Conservation (phyloP, 2,329 filamentous ascomycete genomes). For the Alternaria postmessia region DNA sequence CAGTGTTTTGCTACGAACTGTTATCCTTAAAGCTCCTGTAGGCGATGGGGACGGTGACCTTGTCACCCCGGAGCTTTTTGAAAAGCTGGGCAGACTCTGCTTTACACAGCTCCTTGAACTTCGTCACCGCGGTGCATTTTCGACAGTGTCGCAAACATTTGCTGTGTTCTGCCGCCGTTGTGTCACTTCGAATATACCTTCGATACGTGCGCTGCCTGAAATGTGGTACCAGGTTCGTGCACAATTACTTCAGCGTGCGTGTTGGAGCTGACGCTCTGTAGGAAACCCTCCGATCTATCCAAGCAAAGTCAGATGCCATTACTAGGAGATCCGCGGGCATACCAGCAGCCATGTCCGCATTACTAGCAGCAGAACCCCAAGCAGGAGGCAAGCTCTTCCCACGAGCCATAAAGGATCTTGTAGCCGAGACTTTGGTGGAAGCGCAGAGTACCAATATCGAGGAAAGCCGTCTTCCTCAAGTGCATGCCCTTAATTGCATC, state of each 20-base stretch:
- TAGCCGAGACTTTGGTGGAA: conserved; percentile 64
- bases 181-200: conserved; percentile 59
- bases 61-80: conserved; percentile 61
- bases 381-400: conserved; percentile 65
- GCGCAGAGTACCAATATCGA: conserved; percentile 63
- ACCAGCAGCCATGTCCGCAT: conserved; percentile 82
- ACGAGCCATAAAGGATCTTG: conserved; percentile 69
- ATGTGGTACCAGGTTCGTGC: conserved; percentile 69
- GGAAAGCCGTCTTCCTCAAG: conserved; percentile 76
- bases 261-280: conserved; percentile 39
- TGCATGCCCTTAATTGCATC: conserved; percentile 92
- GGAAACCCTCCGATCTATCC: conserved; percentile 74
- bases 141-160: conserved; percentile 90
- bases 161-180: conserved; percentile 76
- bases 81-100: conserved; percentile 73
- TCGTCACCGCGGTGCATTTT: conserved; percentile 91
- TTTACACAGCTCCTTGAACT: conserved; percentile 84
- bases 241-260: background rate
- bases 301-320: conserved; percentile 76
- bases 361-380: conserved; percentile 74
- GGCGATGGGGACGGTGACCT: conserved; percentile 28
- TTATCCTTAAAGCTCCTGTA: conserved; percentile 52
- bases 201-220: conserved; percentile 61
- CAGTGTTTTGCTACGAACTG: conserved; percentile 72
- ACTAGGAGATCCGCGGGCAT: conserved; percentile 93